A percentile compares a stretch with the other conserved stretches of the same genome.
Evolutionary conservation across 495 filamentous ascomycete species (phyloP).

Genomic region (Penicillium fimorum): DNA sequence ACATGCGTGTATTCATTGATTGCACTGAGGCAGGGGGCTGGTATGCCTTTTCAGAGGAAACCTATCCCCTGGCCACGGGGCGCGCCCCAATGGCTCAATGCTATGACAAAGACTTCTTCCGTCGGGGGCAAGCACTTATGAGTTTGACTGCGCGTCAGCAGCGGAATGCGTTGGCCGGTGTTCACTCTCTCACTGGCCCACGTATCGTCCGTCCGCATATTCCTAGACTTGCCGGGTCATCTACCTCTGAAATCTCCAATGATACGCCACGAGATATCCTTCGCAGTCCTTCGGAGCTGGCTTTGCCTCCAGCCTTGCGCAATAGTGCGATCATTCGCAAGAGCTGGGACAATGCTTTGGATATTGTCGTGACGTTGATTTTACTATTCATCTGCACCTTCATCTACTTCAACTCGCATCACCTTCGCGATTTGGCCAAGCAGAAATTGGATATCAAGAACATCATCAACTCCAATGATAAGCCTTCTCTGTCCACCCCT

Average conservation of each 20-base stretch:
- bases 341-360: slow-evolving; percentile 51
- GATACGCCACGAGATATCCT: slow-evolving; percentile 44
- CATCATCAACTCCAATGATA: slow-evolving; percentile 47
- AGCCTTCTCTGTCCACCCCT: slow-evolving; percentile 43
- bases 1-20: slow-evolving; percentile 78
- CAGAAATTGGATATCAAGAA: slow-evolving; percentile 55
- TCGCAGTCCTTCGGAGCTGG: slow-evolving; percentile 41
- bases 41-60: slow-evolving; percentile 89
- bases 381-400: slow-evolving; percentile 47
- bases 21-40: slow-evolving; percentile 80
- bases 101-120: slow-evolving; percentile 58
- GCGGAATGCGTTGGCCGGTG: slow-evolving; percentile 51
- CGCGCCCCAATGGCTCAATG: slow-evolving; percentile 63
- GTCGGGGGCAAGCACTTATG: slow-evolving; percentile 40
- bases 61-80: slow-evolving; percentile 78
- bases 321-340: slow-evolving; percentile 55
- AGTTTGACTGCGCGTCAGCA: slow-evolving; percentile 44
- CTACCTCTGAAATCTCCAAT: slow-evolving; percentile 34
- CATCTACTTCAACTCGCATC: slow-evolving; percentile 51
- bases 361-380: slow-evolving; percentile 50
- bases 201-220: slow-evolving; percentile 35
- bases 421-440: slow-evolving; percentile 48
- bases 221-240: slow-evolving; percentile 35
- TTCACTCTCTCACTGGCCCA: slow-evolving; percentile 49
- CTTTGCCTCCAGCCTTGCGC: slow-evolving; percentile 45